Evolutionary conservation across 2,329 filamentous ascomycete genomes (phyloP).

Genomic region (Arthrobotrys megalospora): DNA sequence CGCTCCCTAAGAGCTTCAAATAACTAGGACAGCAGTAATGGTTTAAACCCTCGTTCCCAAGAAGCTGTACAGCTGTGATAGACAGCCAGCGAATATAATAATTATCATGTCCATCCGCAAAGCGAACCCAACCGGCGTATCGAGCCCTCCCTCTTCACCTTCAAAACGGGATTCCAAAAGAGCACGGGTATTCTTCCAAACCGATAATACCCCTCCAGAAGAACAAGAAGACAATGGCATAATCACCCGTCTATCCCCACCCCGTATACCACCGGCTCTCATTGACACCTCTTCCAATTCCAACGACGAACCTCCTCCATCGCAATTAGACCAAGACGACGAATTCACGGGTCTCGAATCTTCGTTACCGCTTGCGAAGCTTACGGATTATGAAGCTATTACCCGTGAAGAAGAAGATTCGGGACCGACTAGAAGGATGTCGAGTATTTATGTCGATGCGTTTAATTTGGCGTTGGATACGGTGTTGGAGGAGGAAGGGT

Average conservation of each 20-base stretch:
- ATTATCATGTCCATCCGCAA: constrained; percentile 49
- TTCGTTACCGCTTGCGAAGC: constrained; percentile 36
- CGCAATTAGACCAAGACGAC: constrained; percentile 36
- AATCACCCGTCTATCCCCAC: neutral
- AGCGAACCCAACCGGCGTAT: constrained; percentile 45
- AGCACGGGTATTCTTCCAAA: constrained; percentile 36
- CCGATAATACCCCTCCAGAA: neutral
- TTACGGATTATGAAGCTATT: constrained; percentile 45
- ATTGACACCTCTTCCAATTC: constrained; percentile 25
- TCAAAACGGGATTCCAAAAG: constrained; percentile 54
- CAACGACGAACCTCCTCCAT: constrained; percentile 52
- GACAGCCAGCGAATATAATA: constrained; percentile 4
- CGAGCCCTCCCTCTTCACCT: constrained; percentile 51
- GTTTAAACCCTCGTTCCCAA: neutral
- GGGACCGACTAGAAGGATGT: constrained; percentile 35
- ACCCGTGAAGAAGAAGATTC: constrained; percentile 40
- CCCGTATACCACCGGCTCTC: constrained; percentile 1
- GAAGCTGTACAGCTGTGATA: constrained; percentile 3
- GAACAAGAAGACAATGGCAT: constrained; percentile 4
- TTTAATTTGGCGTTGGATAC: constrained; percentile 94
- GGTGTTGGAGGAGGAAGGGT: constrained; percentile 87
- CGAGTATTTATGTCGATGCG: constrained; percentile 86
- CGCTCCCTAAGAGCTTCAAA: no score
- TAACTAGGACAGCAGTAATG: constrained; percentile 2
- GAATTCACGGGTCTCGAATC: constrained; percentile 51